Evolutionary conservation across 2,329 filamentous ascomycete species (phyloP), one percentile per base, ranked within the genome.

Genomic region (Amesomyces nigricolor): DNA sequence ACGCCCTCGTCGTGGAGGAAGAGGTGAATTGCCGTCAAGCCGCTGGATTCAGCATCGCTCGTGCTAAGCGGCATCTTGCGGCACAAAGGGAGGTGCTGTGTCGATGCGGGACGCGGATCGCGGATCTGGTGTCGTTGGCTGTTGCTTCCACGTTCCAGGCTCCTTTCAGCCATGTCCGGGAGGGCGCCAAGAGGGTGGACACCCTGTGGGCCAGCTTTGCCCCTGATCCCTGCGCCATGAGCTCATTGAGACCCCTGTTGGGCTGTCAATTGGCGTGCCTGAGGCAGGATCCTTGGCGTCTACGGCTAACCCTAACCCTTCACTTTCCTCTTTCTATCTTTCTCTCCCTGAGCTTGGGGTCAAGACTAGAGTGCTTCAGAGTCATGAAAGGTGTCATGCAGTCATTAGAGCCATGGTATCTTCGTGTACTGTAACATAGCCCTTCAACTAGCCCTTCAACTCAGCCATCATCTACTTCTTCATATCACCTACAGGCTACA

Each of bases 41-140:
- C 55, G 53, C 53, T 54, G 39, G 57, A 51, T 60, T 54, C 52
- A 56, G 57, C 61, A 63, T 63, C 58, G 58, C 58, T 60, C 47
- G 35, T 54, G 11, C 32, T 10, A 48, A 32, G 53, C 39, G 59
- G 58, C 61, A 63, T 63, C 55, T 62, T 60, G 58, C 44, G 58
- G 53, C 50, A 35, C 48, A 45, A 38, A 39, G 47, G 32, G 32
- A 35, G 11, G 43, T 53, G 58, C 43, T 5, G 45, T 22, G 40
- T 26, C 35, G 26, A 26, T 26, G 35, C 40, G 17, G n/a, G 40
- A 32, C 17, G 42, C n/a, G 30, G 46, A 32, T 42, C 48, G 37
- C 13, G 32, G 22, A 37, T 29, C 32, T 32, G 38, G 45, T 40
- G 16, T 53, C 22, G 32, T 52, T 29, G 39, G n/a, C 9, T 26